Base-by-base conservation (phyloP, 2,329 filamentous ascomycete genomes). In the Colletotrichum sublineola region DNA sequence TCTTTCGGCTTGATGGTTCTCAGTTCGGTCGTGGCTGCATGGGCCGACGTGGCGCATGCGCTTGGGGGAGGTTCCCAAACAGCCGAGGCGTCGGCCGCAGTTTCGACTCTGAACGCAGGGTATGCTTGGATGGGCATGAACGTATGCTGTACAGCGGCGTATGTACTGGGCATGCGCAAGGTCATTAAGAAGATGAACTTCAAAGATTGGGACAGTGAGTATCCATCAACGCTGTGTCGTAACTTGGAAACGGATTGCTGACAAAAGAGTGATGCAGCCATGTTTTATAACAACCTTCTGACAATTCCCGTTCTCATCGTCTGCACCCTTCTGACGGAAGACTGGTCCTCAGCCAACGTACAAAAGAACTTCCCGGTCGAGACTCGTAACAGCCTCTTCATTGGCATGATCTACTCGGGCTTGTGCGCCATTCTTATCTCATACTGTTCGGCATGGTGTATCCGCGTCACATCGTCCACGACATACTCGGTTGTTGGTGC, bases 181-280 rank as follows among this genome's bases (percentile, higher is more conserved):
- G 93, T 97, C 76, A 98, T 99, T 82, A 98, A 98, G 92, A 91
- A 97, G 84, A 98, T 97, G 87, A 98, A 97, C 88, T 98, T 99
- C 86, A 98, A 97, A 89, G 96, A 98, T 82, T 98, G 97, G 87
- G 96, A 99, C 83, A 97, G 96, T 98, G 89, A 85, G 96, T 91
- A 55, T 15, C 55, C 24, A 46, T 67, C 56, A 38, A 18, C 14
- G 29, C 18, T 33, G n/a, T n/a, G 24, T 24, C 11, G 53, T 15
- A 42, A 68, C 55, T 38, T 58, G 68, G 67, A 14, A 53, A 67
- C 42, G 38, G 29, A 75, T 63, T 8, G 58, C 81, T 86, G 46
- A 73, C 44, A 18, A 18, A 20, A 29, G 24, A 24, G 42, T 60
- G 77, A 84, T 79, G 9, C 60, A 98, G 96, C 95, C 80, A 99